These are phyloP conservation scores for Perkinsus olseni DNA, from an alignment of 169 alveolate genomes.

Conservation along the genomic window DNA sequence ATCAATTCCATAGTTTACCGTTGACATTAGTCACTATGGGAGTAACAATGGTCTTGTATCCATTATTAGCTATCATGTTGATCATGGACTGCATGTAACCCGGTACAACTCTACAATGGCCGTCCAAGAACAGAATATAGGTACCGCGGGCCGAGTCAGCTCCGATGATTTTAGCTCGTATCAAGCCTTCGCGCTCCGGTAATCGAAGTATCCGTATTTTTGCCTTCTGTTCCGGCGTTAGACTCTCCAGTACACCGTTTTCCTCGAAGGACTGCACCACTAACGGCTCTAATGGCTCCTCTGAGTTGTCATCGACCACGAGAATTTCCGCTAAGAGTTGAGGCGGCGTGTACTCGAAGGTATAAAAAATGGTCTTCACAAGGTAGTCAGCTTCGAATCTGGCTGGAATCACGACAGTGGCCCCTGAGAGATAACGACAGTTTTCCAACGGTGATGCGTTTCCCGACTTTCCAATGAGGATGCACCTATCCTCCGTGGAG, in stretches of 20 bases:
- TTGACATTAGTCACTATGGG: not conserved
- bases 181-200: constrained; percentile 35
- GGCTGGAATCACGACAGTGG: constrained; percentile 28
- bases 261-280: not conserved
- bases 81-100: constrained; percentile 27
- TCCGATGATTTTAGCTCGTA: constrained; percentile 39
- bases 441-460: not conserved
- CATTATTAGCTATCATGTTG: not conserved
- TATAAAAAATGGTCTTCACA: constrained; percentile 18
- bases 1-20: not conserved
- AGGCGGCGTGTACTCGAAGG: constrained; percentile 25
- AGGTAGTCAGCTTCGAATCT: constrained; percentile 28
- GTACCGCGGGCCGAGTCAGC: constrained; percentile 46
- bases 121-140: constrained; percentile 42
- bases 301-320: constrained; percentile 26
- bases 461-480: too few relatives aligned
- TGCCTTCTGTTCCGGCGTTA: not conserved
- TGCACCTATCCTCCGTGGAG: not conserved
- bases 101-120: constrained; percentile 36
- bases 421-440: not conserved
- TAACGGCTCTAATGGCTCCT: constrained; percentile 6
- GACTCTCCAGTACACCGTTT: not conserved
- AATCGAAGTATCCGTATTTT: constrained; percentile 15
- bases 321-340: constrained; percentile 22
- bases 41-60: not conserved